Evolutionary conservation across 192 early-diverging fungal species (phyloP).

Genomic region (Coemansia sp.): DNA sequence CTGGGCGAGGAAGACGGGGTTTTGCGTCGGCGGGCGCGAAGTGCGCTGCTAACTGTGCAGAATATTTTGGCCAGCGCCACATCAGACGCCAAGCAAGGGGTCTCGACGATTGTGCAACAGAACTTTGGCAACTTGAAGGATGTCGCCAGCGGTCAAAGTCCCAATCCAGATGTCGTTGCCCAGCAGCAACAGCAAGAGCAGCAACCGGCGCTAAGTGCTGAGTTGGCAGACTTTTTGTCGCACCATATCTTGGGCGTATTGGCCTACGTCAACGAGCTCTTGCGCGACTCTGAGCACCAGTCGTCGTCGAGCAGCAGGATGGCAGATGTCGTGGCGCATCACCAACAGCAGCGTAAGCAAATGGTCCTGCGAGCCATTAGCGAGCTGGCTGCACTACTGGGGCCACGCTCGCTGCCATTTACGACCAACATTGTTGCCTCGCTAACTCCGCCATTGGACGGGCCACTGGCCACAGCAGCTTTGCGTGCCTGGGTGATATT

Average conservation of each 20-base stretch:
- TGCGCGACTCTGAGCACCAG: slow-evolving; percentile 26
- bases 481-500: slow-evolving; percentile 34
- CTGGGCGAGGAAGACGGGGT: slow-evolving; percentile 36
- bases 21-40: slow-evolving; percentile 39
- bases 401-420: slow-evolving; percentile 20
- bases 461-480: slow-evolving; percentile 15
- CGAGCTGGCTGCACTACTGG: slow-evolving; percentile 30
- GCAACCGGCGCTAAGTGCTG: background rate
- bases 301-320: background rate
- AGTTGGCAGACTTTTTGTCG: slow-evolving; percentile 40
- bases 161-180: slow-evolving; percentile 1
- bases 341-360: slow-evolving; percentile 7
- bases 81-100: slow-evolving; percentile 16
- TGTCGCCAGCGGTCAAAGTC: slow-evolving; percentile 11
- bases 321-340: background rate
- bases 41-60: slow-evolving; percentile 42
- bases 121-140: slow-evolving; percentile 23
- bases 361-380: slow-evolving; percentile 42
- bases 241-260: slow-evolving; percentile 45
- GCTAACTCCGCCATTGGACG: slow-evolving; percentile 30
- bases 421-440: slow-evolving; percentile 43
- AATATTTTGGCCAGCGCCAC: slow-evolving; percentile 20
- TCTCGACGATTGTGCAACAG: slow-evolving; percentile 41
- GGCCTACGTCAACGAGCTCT: slow-evolving; percentile 50
- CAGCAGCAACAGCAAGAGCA: background rate